These are phyloP conservation scores for Evansstolkia leycettana DNA, from an alignment of 495 filamentous ascomycete genomes.

Conservation along the genomic window DNA sequence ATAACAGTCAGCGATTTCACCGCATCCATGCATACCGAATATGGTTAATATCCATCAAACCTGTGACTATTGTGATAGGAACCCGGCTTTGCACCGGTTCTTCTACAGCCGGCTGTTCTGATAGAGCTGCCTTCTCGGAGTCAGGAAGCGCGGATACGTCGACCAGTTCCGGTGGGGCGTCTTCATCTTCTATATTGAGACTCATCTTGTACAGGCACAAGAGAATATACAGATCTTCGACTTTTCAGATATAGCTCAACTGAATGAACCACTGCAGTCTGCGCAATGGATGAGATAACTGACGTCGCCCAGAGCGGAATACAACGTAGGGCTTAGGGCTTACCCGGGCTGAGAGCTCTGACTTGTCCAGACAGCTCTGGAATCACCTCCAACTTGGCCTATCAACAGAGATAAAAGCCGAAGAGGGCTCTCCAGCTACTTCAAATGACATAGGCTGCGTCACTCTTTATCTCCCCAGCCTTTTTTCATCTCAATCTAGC, in stretches of 20 bases:
- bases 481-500: slow-evolving; percentile 6
- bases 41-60: slow-evolving; percentile 20
- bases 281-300: not conserved
- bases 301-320: not conserved
- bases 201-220: not conserved
- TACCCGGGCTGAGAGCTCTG: slow-evolving; percentile 1
- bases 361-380: not conserved
- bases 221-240: too few species aligned
- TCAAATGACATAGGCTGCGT: too few species aligned
- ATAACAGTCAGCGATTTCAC: slow-evolving; percentile 16
- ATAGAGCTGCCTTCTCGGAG: slow-evolving; percentile 7
- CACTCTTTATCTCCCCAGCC: slow-evolving; percentile 1
- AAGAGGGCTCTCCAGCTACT: too few species aligned
- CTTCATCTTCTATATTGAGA: slow-evolving; percentile 51
- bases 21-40: slow-evolving; percentile 2
- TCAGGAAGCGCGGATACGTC: slow-evolving; percentile 30
- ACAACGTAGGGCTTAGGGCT: slow-evolving; percentile 3
- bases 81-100: slow-evolving; percentile 48
- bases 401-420: not conserved
- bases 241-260: too few species aligned
- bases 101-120: slow-evolving; percentile 17
- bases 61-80: slow-evolving; percentile 91
- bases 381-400: too few species aligned
- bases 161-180: slow-evolving; percentile 63
- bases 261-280: too few species aligned